These are phyloP conservation scores for Spatholobus suberectus DNA, from an alignment of 306 rosid species.

Conservation along the genomic window DNA sequence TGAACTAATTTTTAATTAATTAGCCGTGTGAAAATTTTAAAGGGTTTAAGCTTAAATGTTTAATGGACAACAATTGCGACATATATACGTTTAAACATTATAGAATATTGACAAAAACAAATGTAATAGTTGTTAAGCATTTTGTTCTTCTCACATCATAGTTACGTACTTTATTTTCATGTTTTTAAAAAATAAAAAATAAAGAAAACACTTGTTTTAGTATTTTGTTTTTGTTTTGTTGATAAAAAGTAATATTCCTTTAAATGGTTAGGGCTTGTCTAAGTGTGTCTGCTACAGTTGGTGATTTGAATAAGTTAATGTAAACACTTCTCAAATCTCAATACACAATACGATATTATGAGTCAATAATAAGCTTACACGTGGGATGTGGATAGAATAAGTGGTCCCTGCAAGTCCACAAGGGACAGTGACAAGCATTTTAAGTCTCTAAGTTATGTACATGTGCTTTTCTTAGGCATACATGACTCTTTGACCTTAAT, in stretches of 20 bases:
- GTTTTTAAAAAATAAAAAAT: background rate
- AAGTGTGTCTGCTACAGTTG: background rate
- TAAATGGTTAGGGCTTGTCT: background rate
- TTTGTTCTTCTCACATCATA: background rate
- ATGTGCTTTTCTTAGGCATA: constrained; percentile 56
- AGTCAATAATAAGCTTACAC: constrained; percentile 20
- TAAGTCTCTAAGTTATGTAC: constrained; percentile 41
- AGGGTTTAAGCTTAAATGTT: background rate
- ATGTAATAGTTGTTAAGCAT: background rate
- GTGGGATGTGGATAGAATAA: constrained; percentile 41
- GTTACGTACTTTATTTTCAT: background rate
- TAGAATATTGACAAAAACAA: background rate
- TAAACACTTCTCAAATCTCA: background rate
- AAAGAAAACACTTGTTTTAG: background rate
- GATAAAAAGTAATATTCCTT: background rate
- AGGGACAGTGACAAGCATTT: constrained; percentile 52
- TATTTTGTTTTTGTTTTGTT: background rate
- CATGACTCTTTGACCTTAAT: background rate
- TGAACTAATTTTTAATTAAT: background rate
- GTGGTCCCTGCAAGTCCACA: constrained; percentile 39
- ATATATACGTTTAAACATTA: background rate
- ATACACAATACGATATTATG: background rate
- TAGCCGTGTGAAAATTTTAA: background rate
- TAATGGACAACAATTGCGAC: background rate
- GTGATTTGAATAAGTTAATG: background rate